Conservation (phyloP, 176 grass and related monocot species). For the Musa acuminata region DNA sequence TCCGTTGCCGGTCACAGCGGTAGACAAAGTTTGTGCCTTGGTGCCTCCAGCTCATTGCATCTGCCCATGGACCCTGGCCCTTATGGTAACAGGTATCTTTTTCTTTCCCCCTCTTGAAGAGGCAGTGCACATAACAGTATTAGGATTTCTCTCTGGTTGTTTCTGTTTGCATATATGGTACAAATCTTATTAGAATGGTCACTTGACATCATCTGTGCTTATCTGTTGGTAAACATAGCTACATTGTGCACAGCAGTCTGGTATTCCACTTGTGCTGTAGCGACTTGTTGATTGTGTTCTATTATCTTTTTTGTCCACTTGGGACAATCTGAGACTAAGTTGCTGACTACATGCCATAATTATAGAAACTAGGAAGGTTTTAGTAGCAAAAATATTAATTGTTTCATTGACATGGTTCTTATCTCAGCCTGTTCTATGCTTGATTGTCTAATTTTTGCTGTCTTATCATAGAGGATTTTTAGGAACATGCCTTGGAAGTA, state of each 20-base stretch:
- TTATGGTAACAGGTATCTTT: slow-evolving; percentile 39
- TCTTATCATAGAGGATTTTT: not conserved
- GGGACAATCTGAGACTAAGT: not conserved
- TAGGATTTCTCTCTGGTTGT: not conserved
- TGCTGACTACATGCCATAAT: not conserved
- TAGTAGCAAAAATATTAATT: not conserved
- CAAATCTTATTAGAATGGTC: not conserved
- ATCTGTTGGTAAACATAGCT: not conserved
- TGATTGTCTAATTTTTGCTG: not conserved
- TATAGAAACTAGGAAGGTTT: not conserved
- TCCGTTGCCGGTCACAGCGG: slow-evolving; percentile 24
- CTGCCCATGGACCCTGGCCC: slow-evolving; percentile 40
- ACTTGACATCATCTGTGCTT: not conserved
- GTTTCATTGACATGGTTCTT: not conserved
- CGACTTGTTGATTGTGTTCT: not conserved
- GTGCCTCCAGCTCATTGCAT: slow-evolving; percentile 43
- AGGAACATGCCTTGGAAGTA: not conserved
- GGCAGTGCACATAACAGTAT: not conserved
- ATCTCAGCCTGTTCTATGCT: not conserved
- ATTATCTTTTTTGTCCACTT: not conserved
- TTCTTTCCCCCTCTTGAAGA: not conserved
- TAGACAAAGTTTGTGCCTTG: slow-evolving; percentile 43
- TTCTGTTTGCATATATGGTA: not conserved
- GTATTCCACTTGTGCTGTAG: not conserved
- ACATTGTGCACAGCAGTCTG: not conserved